These are phyloP conservation scores for Paxillus rubicundulus DNA, from an alignment of 768 basidiomycete species.

Conservation along the genomic window DNA sequence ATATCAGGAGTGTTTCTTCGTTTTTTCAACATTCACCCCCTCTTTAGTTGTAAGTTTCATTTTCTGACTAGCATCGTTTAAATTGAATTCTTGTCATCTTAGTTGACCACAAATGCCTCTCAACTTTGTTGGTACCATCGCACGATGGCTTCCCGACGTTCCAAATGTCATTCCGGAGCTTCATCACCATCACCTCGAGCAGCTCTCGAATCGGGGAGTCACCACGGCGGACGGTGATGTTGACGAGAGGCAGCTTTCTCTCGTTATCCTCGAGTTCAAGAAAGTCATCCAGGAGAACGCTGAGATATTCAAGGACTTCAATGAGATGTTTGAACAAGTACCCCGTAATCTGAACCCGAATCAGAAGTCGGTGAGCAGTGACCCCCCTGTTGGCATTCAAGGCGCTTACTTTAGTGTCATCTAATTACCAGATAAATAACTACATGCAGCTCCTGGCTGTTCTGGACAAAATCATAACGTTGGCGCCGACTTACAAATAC, in stretches of 20 bases:
- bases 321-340: constrained; percentile 25
- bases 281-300: constrained; percentile 22
- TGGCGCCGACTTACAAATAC: constrained; percentile 15
- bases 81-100: too few species aligned
- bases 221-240: constrained; percentile 3
- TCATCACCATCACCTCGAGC: constrained; percentile 27
- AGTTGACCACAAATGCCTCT: neutral
- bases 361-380: constrained; percentile 7
- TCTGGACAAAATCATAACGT: constrained; percentile 14
- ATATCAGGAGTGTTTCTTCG: too few species aligned
- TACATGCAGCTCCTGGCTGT: constrained; percentile 25
- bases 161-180: constrained; percentile 7
- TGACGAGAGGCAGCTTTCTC: constrained; percentile 10
- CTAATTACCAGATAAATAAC: neutral
- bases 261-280: constrained; percentile 20
- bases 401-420: neutral
- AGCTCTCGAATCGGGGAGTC: constrained; percentile 20
- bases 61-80: too few species aligned
- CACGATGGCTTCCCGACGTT: constrained; percentile 20
- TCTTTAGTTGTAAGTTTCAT: too few species aligned
- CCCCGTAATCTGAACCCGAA: neutral
- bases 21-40: too few species aligned
- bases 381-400: neutral
- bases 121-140: constrained; percentile 19
- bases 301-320: constrained; percentile 19